phyloP scores from a whole-genome alignment of 257 asterid species.

The Nicotiana attenuata region DNA sequence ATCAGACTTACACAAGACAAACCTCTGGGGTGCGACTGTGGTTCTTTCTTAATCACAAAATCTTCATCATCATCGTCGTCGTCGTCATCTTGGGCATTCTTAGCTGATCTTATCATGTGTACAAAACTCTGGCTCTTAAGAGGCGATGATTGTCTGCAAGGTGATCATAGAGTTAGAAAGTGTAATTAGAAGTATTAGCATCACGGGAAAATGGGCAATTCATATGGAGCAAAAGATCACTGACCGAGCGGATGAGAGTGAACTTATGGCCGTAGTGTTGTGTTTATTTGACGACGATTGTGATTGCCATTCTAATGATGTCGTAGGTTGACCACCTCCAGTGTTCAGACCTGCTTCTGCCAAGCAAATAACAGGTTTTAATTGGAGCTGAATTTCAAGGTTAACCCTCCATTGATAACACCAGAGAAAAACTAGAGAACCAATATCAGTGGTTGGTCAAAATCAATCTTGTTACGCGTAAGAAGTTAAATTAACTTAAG shows the following conservation, averaged over 20 bases:
- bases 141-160: constrained; percentile 63
- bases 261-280: constrained; percentile 43
- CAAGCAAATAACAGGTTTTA: constrained; percentile 6
- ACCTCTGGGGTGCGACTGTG: constrained; percentile 65
- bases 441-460: neutral
- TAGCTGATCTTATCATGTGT: constrained; percentile 71
- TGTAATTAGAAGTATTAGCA: neutral
- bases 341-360: constrained; percentile 56
- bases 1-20: constrained; percentile 12
- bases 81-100: constrained; percentile 63
- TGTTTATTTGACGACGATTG: constrained; percentile 56
- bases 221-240: constrained; percentile 22
- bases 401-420: neutral
- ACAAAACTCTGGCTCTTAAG: constrained; percentile 63
- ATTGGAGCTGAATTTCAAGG: constrained; percentile 7
- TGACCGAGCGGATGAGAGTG: constrained; percentile 75
- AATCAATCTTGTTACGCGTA: neutral
- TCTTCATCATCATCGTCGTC: constrained; percentile 65
- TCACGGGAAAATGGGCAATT: neutral
- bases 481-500: neutral
- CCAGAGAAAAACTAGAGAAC: neutral
- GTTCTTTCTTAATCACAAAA: constrained; percentile 59
- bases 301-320: constrained; percentile 54
- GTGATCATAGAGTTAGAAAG: constrained; percentile 4
- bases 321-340: constrained; percentile 58